Evolutionary conservation across 441 rosid species (phyloP), one percentile per base, ranked within the genome.

Genomic region (Iberis amara): DNA sequence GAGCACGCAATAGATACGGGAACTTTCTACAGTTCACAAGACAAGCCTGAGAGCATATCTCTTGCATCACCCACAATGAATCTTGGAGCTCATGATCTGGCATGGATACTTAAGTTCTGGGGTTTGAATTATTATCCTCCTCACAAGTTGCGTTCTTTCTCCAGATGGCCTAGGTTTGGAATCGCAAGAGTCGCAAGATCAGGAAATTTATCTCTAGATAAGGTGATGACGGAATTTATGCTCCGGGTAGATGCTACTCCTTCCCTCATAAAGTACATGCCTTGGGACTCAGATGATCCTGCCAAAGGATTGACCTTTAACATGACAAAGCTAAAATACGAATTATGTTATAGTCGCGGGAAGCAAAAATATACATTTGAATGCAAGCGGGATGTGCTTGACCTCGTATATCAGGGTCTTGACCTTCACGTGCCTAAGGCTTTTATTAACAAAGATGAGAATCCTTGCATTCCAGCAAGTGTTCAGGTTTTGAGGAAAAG

Each of bases 91-190:
- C 96, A 90, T 82, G 98, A 89, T 78, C 64, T 94, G 53, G 96
- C 97, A n/a, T 94, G 99, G 99, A 43, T 90, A 46, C 44, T 59
- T 37, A 90, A 77, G 80, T 90, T 94, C 65, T 83, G 95, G 83
- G 75, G 52, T 59, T 40, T 94, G 87, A 83, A 90, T 65, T 82
- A 82, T 71, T 59, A 75, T 69, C 98, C 99, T 65, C 99, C 99
- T 7, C 94, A 94, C 74, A 94, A 94, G 69, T 68, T 94, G 66
- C 96, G 98, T 10, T 57, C 70, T 44, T 94, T 94, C 76, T 83
- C 99, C 43, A 75, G 96, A 51, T 94, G 85, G 79, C 91, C 96
- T 63, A 94, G 99, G 64, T 94, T 78, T 79, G 98, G 99, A 43
- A 73, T 90, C 59, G 83, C 97, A 18, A 78, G 94, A 73, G 52